Evolutionary conservation across 2,329 filamentous ascomycete genomes (phyloP).

Genomic region (Alternaria alternata): DNA sequence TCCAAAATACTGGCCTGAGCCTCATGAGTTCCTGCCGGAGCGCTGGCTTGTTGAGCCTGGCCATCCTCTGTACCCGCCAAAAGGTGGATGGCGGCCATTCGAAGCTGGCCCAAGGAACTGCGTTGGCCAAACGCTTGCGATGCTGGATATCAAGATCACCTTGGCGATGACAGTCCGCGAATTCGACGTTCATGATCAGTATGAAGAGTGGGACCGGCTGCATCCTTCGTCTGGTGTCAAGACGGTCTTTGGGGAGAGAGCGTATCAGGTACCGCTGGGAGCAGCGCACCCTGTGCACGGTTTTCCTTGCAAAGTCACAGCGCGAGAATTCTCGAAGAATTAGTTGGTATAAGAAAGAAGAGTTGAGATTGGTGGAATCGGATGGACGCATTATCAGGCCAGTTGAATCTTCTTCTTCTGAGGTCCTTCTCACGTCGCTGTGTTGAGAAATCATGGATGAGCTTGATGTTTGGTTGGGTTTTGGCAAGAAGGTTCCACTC

Average conservation of each 20-base stretch:
- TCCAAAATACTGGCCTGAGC: conserved; percentile 27
- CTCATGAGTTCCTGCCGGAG: conserved; percentile 35
- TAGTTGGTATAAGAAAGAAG: too few species aligned
- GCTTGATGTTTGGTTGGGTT: too few species aligned
- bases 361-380: too few species aligned
- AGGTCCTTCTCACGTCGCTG: too few species aligned
- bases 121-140: conserved; percentile 31
- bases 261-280: conserved; percentile 23
- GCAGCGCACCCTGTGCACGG: conserved; percentile 25
- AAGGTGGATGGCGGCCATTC: conserved; percentile 47
- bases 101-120: conserved; percentile 46
- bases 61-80: conserved; percentile 21
- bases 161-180: conserved; percentile 24
- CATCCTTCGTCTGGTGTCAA: conserved; percentile 7
- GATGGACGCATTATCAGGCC: too few species aligned
- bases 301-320: conserved; percentile 50
- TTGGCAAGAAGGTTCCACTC: too few species aligned
- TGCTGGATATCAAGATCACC: conserved; percentile 26
- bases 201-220: conserved; percentile 24
- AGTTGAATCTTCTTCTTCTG: too few species aligned
- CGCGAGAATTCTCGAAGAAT: neutral
- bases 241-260: conserved; percentile 14
- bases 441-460: too few species aligned
- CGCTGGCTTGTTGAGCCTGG: conserved; percentile 29
- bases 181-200: conserved; percentile 28